Percentiles rank a stretch among this genome's conserved stretches.
Conservation (phyloP, 202 grass and related monocot genomes). For the Sporobolus alterniflorus region DNA sequence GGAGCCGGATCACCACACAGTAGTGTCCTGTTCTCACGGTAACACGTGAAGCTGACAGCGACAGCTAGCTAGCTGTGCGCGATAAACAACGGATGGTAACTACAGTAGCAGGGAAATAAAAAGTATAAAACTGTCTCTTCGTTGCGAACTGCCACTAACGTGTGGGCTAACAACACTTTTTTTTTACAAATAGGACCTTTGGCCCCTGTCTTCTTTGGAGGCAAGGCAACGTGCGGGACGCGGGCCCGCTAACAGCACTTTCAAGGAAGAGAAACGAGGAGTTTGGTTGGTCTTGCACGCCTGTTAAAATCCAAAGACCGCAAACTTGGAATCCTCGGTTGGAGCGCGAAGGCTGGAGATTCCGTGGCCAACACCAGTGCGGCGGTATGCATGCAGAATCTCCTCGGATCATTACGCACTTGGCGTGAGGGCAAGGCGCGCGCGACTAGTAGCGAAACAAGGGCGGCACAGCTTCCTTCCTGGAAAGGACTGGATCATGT, state of each 20-base stretch:
- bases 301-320: background rate
- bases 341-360: conserved; percentile 7
- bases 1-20: too few relatives aligned
- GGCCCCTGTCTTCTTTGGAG: too few relatives aligned
- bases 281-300: background rate
- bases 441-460: background rate
- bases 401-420: background rate
- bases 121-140: background rate
- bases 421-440: background rate
- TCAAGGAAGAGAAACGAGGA: background rate
- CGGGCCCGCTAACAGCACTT: background rate
- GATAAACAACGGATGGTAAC: background rate
- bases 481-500: background rate
- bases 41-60: background rate
- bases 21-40: background rate
- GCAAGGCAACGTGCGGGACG: too few relatives aligned
- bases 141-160: background rate
- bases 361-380: background rate
- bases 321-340: conserved; percentile 1
- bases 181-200: too few relatives aligned
- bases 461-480: background rate
- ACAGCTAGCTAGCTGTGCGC: background rate
- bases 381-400: background rate
- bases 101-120: too few relatives aligned
- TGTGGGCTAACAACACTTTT: too few relatives aligned